A percentile compares a stretch with the other conserved stretches of the same genome.
Evolutionary conservation across 139 green algal species (phyloP).

Genomic region (Marvania coccoides): DNA sequence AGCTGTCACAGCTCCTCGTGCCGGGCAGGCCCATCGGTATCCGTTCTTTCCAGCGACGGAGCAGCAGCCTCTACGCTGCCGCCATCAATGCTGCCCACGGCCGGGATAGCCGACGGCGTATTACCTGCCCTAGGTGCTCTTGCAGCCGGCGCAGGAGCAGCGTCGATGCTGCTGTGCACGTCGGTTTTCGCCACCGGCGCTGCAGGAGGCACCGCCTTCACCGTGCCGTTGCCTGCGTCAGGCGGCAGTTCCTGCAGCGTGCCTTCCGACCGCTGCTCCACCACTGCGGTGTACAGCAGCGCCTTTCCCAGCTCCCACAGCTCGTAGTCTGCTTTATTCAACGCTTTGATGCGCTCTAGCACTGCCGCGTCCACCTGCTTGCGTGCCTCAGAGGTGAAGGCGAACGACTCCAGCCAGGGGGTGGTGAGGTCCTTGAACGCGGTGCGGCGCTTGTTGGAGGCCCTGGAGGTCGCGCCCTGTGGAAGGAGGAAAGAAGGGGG

Average conservation of each 20-base stretch:
- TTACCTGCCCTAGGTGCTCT: slow-evolving; percentile 1
- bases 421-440: slow-evolving; percentile 18
- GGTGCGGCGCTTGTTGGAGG: background rate
- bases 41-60: no score
- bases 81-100: no score
- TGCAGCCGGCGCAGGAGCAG: background rate
- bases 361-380: background rate
- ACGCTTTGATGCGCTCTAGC: slow-evolving; percentile 14
- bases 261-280: slow-evolving; percentile 2
- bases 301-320: slow-evolving; percentile 21
- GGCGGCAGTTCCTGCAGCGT: slow-evolving; percentile 11
- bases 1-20: no score
- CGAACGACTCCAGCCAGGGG: slow-evolving; percentile 18
- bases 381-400: slow-evolving; percentile 1
- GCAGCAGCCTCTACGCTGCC: no score
- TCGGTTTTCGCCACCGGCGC: background rate
- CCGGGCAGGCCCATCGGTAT: no score
- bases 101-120: no score
- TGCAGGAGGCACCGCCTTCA: background rate
- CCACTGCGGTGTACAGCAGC: slow-evolving; percentile 15
- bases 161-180: no score
- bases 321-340: slow-evolving; percentile 25
- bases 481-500: background rate
- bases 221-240: no score
- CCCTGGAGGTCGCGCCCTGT: background rate